These are phyloP conservation scores for Flueggea neowawraea DNA, from an alignment of 441 rosid genomes.

Conservation along the genomic window DNA sequence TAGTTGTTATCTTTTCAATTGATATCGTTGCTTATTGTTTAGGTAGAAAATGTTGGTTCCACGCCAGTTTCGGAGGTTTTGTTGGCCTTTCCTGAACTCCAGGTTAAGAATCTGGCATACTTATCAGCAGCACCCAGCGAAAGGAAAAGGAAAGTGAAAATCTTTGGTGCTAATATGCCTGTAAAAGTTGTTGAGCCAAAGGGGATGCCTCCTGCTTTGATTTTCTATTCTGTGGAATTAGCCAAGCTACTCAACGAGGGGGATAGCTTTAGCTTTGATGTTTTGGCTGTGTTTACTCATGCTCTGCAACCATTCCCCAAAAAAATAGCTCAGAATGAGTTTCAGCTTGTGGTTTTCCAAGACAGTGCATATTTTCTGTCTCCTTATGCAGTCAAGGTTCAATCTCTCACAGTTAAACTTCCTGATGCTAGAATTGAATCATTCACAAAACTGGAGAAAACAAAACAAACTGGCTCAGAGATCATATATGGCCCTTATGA, in stretches of 20 bases:
- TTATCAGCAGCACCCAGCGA: constrained; percentile 44
- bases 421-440: constrained; percentile 78
- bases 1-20: background rate
- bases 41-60: constrained; percentile 80
- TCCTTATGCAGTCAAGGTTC: constrained; percentile 70
- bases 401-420: constrained; percentile 66
- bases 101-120: constrained; percentile 64
- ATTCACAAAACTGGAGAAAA: constrained; percentile 64
- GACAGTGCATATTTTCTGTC: constrained; percentile 77
- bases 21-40: background rate
- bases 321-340: constrained; percentile 83
- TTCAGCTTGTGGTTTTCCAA: constrained; percentile 78
- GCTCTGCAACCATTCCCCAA: constrained; percentile 79
- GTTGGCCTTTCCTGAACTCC: constrained; percentile 70
- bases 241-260: constrained; percentile 60
- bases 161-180: constrained; percentile 39
- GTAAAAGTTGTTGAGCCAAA: constrained; percentile 32
- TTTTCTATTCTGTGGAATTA: constrained; percentile 54
- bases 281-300: constrained; percentile 62
- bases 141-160: constrained; percentile 69
- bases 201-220: constrained; percentile 62
- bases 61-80: constrained; percentile 59
- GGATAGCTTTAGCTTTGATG: constrained; percentile 55
- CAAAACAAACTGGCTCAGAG: constrained; percentile 67
- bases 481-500: constrained; percentile 91